phyloP scores from a whole-genome alignment of 192 early-diverging fungal genomes.

The Pilobolus umbonatus region DNA sequence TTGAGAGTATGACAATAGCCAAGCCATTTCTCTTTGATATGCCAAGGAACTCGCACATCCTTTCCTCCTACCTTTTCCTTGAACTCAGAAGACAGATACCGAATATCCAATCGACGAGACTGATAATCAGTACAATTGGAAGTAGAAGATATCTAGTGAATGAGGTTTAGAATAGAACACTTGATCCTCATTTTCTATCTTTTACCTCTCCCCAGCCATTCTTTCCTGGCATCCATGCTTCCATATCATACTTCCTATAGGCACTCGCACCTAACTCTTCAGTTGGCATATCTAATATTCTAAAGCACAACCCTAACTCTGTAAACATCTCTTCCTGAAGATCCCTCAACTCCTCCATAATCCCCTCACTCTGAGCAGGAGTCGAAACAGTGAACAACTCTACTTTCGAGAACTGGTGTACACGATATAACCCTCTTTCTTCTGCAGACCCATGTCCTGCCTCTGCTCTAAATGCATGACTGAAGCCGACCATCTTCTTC shows the following conservation, averaged over 20 bases:
- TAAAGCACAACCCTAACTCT: constrained; percentile 77
- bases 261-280: constrained; percentile 90
- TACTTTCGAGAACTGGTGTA: constrained; percentile 94
- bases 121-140: constrained; percentile 96
- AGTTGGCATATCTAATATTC: constrained; percentile 88
- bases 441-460: constrained; percentile 81
- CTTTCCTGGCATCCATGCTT: constrained; percentile 96
- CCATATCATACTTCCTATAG: constrained; percentile 88
- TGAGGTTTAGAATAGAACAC: background rate
- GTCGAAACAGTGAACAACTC: constrained; percentile 78
- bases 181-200: background rate
- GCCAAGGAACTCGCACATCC: constrained; percentile 20
- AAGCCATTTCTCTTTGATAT: constrained; percentile 29
- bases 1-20: constrained; percentile 90
- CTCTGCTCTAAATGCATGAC: constrained; percentile 88
- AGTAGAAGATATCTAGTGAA: constrained; percentile 70
- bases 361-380: constrained; percentile 56
- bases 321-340: constrained; percentile 74
- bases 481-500: constrained; percentile 69
- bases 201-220: constrained; percentile 71
- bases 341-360: constrained; percentile 65
- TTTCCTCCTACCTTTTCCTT: constrained; percentile 20
- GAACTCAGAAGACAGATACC: constrained; percentile 37
- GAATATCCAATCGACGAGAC: constrained; percentile 75
- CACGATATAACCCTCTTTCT: constrained; percentile 81